phyloP scores from a whole-genome alignment of 306 rosid genomes.

The Chamaecrista fasciculata region DNA sequence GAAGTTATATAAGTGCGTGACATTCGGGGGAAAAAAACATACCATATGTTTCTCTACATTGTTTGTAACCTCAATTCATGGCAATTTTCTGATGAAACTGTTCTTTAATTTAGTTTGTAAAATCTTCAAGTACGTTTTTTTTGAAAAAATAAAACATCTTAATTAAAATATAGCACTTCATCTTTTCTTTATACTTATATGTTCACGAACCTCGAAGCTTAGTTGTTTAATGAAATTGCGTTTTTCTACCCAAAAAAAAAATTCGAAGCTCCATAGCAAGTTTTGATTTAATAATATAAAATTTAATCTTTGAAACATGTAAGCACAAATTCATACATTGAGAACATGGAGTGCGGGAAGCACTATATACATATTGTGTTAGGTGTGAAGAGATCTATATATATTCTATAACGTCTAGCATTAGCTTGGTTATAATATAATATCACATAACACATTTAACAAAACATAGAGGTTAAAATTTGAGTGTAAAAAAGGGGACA shows the following conservation, averaged over 20 bases:
- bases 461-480: conserved; percentile 4
- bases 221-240: too few relatives aligned
- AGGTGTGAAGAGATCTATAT: neutral
- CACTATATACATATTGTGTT: conserved; percentile 36
- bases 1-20: neutral
- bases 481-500: conserved; percentile 41
- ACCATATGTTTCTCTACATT: too few relatives aligned
- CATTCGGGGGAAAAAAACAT: neutral
- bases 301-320: conserved; percentile 18
- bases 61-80: neutral
- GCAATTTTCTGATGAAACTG: neutral
- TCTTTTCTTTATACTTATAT: too few relatives aligned
- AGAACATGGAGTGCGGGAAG: conserved; percentile 50
- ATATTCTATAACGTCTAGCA: neutral
- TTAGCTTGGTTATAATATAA: conserved; percentile 6
- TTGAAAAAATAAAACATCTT: too few relatives aligned
- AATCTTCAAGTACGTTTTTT: too few relatives aligned
- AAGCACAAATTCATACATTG: conserved; percentile 41
- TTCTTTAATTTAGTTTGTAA: too few relatives aligned
- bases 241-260: too few relatives aligned
- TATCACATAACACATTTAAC: neutral
- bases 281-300: too few relatives aligned
- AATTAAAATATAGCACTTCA: too few relatives aligned
- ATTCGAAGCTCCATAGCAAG: too few relatives aligned
- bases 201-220: conserved; percentile 13